Percentiles rank a stretch among this genome's conserved stretches.
These are phyloP conservation scores for Lentinula raphanica DNA, from an alignment of 768 basidiomycete genomes.

Conservation along the genomic window DNA sequence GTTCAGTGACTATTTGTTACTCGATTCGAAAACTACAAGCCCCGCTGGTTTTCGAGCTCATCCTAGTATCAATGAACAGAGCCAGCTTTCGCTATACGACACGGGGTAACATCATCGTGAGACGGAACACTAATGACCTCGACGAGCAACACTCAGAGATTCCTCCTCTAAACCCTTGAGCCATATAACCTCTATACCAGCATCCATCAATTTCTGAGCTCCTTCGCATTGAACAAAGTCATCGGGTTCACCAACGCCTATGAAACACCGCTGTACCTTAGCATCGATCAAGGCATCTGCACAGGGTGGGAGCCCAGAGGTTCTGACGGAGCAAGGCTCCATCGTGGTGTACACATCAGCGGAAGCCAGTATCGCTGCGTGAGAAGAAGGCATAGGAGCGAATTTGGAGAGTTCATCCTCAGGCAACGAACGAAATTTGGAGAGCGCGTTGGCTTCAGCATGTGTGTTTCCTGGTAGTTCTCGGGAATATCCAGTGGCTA, in stretches of 20 bases:
- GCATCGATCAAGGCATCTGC: slow-evolving; percentile 76
- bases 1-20: no score
- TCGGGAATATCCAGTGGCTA: slow-evolving; percentile 84
- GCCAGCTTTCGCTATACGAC: no score
- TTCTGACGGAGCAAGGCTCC: slow-evolving; percentile 90
- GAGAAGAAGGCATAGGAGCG: slow-evolving; percentile 5
- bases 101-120: no score
- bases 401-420: slow-evolving; percentile 29
- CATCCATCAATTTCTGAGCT: slow-evolving; percentile 60
- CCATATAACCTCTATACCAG: slow-evolving; percentile 75
- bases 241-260: slow-evolving; percentile 86
- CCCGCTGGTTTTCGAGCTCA: no score
- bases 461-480: slow-evolving; percentile 94
- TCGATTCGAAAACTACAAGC: no score
- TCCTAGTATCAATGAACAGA: no score
- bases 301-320: slow-evolving; percentile 83
- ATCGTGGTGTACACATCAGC: slow-evolving; percentile 90
- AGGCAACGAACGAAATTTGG: slow-evolving; percentile 56
- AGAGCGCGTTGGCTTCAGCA: slow-evolving; percentile 90
- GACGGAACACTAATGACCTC: slow-evolving; percentile 31
- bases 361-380: slow-evolving; percentile 48
- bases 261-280: slow-evolving; percentile 67
- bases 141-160: slow-evolving; percentile 77
- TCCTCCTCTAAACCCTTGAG: slow-evolving; percentile 67
- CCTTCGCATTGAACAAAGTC: slow-evolving; percentile 96